Conservation (phyloP, 2,329 filamentous ascomycete genomes). For the Arachnomyces sp. region DNA sequence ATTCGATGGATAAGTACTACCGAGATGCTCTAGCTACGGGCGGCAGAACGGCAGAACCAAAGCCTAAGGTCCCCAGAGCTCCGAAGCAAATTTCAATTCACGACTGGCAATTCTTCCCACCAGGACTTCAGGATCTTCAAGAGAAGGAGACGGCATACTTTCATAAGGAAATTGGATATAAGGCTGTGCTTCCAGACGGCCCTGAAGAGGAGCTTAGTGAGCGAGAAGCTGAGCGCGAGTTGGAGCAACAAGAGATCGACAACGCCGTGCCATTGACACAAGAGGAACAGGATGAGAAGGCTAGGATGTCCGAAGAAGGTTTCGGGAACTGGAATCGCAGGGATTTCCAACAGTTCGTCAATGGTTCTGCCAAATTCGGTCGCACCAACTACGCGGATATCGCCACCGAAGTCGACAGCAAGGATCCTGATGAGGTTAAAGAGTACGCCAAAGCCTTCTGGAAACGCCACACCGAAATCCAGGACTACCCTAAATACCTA, state of each 20-base stretch:
- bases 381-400: slow-evolving; percentile 79
- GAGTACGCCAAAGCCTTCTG: slow-evolving; percentile 93
- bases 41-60: slow-evolving; percentile 68
- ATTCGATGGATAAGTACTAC: slow-evolving; percentile 99
- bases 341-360: slow-evolving; percentile 97
- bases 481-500: slow-evolving; percentile 82
- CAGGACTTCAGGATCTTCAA: slow-evolving; percentile 74
- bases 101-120: slow-evolving; percentile 95
- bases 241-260: slow-evolving; percentile 89
- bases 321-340: slow-evolving; percentile 94
- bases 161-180: slow-evolving; percentile 92
- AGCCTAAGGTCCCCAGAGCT: slow-evolving; percentile 90
- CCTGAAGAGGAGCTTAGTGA: slow-evolving; percentile 79
- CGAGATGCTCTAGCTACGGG: slow-evolving; percentile 80
- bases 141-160: slow-evolving; percentile 95
- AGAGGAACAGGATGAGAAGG: slow-evolving; percentile 81
- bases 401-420: slow-evolving; percentile 82
- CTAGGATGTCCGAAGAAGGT: slow-evolving; percentile 68
- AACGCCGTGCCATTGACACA: slow-evolving; percentile 81
- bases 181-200: slow-evolving; percentile 80
- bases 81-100: slow-evolving; percentile 88
- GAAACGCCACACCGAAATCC: slow-evolving; percentile 85
- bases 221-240: slow-evolving; percentile 75
- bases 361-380: slow-evolving; percentile 87
- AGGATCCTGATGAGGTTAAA: slow-evolving; percentile 74